These are phyloP conservation scores for Takashimella koratensis DNA, from an alignment of 1,284 basidiomycete species.

Conservation along the genomic window DNA sequence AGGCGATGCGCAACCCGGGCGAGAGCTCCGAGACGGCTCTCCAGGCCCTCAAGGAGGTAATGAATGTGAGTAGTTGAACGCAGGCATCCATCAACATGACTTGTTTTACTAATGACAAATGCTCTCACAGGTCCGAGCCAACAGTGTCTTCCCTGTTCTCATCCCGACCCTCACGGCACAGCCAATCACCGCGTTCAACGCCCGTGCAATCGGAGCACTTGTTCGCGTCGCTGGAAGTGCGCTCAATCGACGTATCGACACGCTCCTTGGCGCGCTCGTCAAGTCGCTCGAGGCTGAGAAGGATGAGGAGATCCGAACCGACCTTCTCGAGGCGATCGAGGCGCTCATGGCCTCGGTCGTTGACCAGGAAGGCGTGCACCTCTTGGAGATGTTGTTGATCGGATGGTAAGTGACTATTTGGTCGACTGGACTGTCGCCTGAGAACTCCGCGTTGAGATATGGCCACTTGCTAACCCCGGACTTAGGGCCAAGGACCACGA, in stretches of 20 bases:
- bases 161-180: constrained; percentile 86
- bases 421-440: background rate
- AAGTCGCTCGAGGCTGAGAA: constrained; percentile 59
- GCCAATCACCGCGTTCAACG: constrained; percentile 94
- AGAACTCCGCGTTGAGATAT: background rate
- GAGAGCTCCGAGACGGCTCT: constrained; percentile 92
- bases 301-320: constrained; percentile 65
- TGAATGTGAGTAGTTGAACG: constrained; percentile 75
- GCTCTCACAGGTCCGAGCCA: constrained; percentile 72
- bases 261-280: constrained; percentile 71
- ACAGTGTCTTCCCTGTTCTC: constrained; percentile 95
- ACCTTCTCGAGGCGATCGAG: constrained; percentile 71
- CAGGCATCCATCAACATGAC: background rate
- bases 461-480: background rate
- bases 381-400: constrained; percentile 80
- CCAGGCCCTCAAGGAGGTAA: constrained; percentile 84
- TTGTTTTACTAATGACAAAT: no score
- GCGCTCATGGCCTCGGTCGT: constrained; percentile 71
- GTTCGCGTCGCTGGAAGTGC: constrained; percentile 91
- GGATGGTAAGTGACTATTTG: constrained; percentile 62
- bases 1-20: constrained; percentile 86
- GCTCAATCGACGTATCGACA: constrained; percentile 73
- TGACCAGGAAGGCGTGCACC: constrained; percentile 82
- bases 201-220: constrained; percentile 82
- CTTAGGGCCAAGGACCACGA: constrained; percentile 71